These are phyloP conservation scores for Salix koriyanagi DNA, from an alignment of 345 rosid genomes.

Conservation along the genomic window DNA sequence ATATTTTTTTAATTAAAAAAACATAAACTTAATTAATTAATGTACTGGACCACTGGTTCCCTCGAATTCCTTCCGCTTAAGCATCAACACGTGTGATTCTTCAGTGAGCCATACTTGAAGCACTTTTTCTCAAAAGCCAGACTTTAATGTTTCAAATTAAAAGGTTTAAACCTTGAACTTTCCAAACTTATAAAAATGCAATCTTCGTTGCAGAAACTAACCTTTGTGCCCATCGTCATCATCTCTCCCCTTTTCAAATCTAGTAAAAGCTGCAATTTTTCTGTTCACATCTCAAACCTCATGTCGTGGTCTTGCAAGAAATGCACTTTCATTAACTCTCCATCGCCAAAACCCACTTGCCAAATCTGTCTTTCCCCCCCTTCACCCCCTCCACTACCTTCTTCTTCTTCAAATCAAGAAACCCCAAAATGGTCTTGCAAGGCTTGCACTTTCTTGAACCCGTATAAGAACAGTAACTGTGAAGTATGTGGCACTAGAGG, in stretches of 20 bases:
- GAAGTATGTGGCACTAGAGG: conserved; percentile 64
- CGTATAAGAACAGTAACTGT: conserved; percentile 59
- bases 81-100: neutral
- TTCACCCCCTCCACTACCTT: conserved; percentile 22
- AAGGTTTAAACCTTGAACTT: conserved; percentile 3
- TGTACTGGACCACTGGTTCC: no score
- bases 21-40: no score
- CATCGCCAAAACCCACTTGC: conserved; percentile 58
- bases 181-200: conserved; percentile 3
- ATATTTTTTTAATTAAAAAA: no score
- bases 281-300: neutral
- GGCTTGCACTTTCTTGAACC: conserved; percentile 83
- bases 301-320: conserved; percentile 77
- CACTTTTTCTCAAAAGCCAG: neutral
- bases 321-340: conserved; percentile 85
- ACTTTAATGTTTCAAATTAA: neutral
- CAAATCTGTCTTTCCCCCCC: conserved; percentile 46
- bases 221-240: neutral
- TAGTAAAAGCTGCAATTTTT: conserved; percentile 4
- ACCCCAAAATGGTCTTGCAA: conserved; percentile 75
- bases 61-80: neutral
- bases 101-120: neutral
- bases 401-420: conserved; percentile 25
- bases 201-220: neutral
- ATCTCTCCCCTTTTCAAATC: neutral